Evolutionary conservation across 129 eudicot genomes (phyloP).

Genomic region (Dittrichia graveolens): DNA sequence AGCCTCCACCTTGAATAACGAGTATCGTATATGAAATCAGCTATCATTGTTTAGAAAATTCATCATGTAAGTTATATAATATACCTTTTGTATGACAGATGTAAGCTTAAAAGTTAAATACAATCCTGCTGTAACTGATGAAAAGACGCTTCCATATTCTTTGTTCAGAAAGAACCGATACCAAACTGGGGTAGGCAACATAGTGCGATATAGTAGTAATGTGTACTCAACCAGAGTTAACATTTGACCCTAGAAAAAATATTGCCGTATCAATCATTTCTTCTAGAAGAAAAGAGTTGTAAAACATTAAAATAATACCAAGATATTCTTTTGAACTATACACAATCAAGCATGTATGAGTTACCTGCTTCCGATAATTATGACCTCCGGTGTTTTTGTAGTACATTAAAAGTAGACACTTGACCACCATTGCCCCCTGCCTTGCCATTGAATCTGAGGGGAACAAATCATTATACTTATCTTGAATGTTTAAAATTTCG

Average conservation of each 20-base stretch:
- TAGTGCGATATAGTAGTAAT: slow-evolving; percentile 66
- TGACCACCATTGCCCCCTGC: slow-evolving; percentile 49
- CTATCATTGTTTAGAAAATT: background rate
- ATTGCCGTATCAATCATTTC: slow-evolving; percentile 6
- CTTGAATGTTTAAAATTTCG: background rate
- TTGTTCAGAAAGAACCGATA: slow-evolving; percentile 76
- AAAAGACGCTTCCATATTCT: slow-evolving; percentile 77
- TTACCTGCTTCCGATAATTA: slow-evolving; percentile 56
- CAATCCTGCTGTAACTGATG: slow-evolving; percentile 69
- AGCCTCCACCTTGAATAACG: background rate
- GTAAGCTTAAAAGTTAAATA: slow-evolving; percentile 72
- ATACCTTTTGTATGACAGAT: slow-evolving; percentile 61
- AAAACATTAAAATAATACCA: slow-evolving; percentile 12
- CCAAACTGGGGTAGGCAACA: slow-evolving; percentile 84
- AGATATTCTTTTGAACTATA: background rate
- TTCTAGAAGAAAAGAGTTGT: slow-evolving; percentile 2
- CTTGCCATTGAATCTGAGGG: slow-evolving; percentile 52
- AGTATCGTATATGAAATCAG: background rate
- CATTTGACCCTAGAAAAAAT: slow-evolving; percentile 64
- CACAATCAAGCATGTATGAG: background rate
- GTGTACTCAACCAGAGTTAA: slow-evolving; percentile 72
- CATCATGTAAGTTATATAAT: background rate
- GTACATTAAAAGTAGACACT: slow-evolving; percentile 51
- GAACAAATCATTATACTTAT: background rate
- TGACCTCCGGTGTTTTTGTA: slow-evolving; percentile 49